These are phyloP conservation scores for Canavalia gladiata DNA, from an alignment of 306 rosid species.

Conservation along the genomic window DNA sequence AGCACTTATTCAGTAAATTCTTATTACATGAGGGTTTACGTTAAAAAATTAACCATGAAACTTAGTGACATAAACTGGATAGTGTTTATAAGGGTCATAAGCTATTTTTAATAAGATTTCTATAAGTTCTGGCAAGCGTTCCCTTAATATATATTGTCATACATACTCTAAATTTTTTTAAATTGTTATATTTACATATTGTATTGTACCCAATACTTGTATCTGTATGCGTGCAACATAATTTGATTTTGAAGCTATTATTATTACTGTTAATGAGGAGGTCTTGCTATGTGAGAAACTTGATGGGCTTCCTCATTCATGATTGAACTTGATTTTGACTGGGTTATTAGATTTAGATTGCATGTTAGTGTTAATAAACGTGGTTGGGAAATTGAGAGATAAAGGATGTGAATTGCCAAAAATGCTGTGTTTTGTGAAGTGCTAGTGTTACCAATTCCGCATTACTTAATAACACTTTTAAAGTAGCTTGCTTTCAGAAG, in stretches of 20 bases:
- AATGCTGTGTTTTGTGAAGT: slow-evolving; percentile 30
- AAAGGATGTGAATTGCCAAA: slow-evolving; percentile 28
- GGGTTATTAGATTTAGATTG: slow-evolving; percentile 32
- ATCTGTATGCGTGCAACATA: background rate
- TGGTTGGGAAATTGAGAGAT: slow-evolving; percentile 18
- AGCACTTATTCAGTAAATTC: no score
- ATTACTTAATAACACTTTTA: slow-evolving; percentile 64
- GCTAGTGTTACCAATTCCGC: slow-evolving; percentile 32
- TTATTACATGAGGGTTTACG: no score
- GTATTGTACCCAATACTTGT: background rate
- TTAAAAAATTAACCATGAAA: no score
- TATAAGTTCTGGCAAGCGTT: no score
- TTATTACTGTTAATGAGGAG: no score
- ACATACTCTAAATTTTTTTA: no score
- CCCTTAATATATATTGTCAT: no score
- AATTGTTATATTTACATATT: background rate
- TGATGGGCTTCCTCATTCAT: background rate
- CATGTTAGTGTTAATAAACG: background rate
- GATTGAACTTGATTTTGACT: slow-evolving; percentile 33
- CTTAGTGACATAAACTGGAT: no score
- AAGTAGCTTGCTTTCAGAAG: slow-evolving; percentile 89
- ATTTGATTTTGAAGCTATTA: background rate
- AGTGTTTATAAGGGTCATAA: no score
- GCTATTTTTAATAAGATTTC: no score
- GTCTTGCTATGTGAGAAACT: background rate